Conservation (phyloP, 2,329 filamentous ascomycete species). For the Orbilia javanica region DNA sequence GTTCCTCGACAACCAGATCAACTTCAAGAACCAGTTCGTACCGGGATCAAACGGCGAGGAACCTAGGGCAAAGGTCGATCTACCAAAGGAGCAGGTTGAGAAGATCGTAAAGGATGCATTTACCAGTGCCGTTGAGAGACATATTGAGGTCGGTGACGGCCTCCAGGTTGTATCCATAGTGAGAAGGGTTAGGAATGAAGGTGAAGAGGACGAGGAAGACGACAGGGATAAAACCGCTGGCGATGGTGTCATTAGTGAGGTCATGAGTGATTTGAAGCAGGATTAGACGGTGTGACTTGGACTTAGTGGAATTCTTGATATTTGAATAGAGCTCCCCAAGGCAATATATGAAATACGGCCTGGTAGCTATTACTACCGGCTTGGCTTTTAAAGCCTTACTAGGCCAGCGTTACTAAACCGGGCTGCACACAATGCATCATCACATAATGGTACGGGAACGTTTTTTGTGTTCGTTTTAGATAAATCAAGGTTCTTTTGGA, state of each 20-base stretch:
- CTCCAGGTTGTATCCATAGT: conserved; percentile 97
- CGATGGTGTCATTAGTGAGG: conserved; percentile 43
- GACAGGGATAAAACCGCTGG: conserved; percentile 43
- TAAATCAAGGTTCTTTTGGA: conserved; percentile 16
- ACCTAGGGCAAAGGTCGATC: conserved; percentile 72
- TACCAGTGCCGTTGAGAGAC: conserved; percentile 95
- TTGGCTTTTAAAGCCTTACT: neutral
- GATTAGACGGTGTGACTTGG: conserved; percentile 22
- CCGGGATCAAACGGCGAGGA: conserved; percentile 82
- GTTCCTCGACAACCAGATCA: conserved; percentile 94
- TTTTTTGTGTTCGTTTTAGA: neutral
- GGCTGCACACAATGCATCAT: neutral
- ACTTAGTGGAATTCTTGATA: neutral
- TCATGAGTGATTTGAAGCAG: conserved; percentile 53
- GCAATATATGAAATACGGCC: conserved; percentile 9
- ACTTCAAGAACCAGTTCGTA: conserved; percentile 98
- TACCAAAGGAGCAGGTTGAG: conserved; percentile 81
- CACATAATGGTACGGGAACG: neutral
- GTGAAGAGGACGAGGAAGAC: conserved; percentile 46
- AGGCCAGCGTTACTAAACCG: neutral
- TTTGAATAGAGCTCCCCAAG: neutral
- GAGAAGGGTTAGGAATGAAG: conserved; percentile 19
- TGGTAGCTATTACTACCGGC: neutral
- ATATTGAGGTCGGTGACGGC: conserved; percentile 98
- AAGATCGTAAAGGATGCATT: conserved; percentile 95